Percentiles rank a stretch among this genome's conserved stretches.
Evolutionary conservation across 2,329 filamentous ascomycete genomes (phyloP).

Genomic region (Zelopaecilomyces penicillatus): DNA sequence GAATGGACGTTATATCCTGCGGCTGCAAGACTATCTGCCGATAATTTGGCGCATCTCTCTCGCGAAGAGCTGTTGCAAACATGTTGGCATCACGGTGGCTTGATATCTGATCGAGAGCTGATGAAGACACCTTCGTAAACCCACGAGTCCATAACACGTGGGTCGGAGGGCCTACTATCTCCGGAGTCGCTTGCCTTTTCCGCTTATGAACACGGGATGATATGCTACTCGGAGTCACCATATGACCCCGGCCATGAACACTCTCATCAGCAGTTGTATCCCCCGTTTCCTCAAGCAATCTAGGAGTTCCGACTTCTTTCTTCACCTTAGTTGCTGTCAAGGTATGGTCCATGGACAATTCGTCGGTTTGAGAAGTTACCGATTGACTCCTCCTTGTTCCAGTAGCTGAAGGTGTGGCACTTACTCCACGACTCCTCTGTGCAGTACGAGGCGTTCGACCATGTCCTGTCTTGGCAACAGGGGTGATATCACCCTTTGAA

Average conservation of each 20-base stretch:
- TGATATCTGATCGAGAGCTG: conserved; percentile 67
- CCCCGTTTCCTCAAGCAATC: conserved; percentile 43
- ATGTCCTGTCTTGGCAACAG: conserved; percentile 17
- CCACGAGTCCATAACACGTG: conserved; percentile 69
- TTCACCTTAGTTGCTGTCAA: conserved; percentile 41
- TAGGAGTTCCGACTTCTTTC: conserved; percentile 50
- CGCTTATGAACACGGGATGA: conserved; percentile 40
- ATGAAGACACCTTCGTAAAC: conserved; percentile 63
- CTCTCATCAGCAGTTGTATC: conserved; percentile 50
- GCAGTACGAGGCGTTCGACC: conserved; percentile 28
- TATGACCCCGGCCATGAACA: conserved; percentile 29
- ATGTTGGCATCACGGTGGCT: conserved; percentile 72
- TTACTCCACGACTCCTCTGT: conserved; percentile 26
- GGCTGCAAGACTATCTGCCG: conserved; percentile 64
- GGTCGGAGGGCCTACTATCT: conserved; percentile 46
- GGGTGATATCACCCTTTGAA: conserved; percentile 15
- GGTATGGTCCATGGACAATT: conserved; percentile 36
- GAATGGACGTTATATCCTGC: conserved; percentile 70
- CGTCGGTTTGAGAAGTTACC: conserved; percentile 38
- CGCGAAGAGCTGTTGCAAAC: conserved; percentile 67
- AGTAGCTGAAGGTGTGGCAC: conserved; percentile 27
- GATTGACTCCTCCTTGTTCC: conserved; percentile 36
- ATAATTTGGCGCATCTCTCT: conserved; percentile 69
- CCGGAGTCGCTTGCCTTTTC: conserved; percentile 46
- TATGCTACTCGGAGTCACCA: conserved; percentile 29